Percentiles rank a stretch among this genome's conserved stretches.
Conservation (phyloP, 768 basidiomycete species). For the Cubamyces sp. region DNA sequence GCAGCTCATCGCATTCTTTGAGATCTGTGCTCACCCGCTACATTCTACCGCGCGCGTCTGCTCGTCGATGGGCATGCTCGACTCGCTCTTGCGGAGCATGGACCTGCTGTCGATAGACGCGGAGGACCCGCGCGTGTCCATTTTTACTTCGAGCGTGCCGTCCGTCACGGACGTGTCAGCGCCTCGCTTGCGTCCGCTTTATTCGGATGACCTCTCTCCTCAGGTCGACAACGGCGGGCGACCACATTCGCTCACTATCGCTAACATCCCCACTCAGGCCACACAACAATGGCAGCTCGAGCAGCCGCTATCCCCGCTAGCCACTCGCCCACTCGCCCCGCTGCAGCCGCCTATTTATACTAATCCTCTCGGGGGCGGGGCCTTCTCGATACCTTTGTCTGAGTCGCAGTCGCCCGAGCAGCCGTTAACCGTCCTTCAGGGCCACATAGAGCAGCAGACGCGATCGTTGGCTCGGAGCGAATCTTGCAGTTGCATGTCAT, state of each 20-base stretch:
- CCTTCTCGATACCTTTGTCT: background rate
- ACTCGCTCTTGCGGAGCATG: slow-evolving; percentile 62
- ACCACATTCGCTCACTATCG: background rate
- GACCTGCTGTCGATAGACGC: slow-evolving; percentile 56
- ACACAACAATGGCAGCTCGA: slow-evolving; percentile 3
- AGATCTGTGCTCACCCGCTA: slow-evolving; percentile 68
- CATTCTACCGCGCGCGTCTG: slow-evolving; percentile 56
- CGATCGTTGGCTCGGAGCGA: background rate
- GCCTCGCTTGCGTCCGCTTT: background rate
- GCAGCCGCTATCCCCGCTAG: background rate
- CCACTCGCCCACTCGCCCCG: background rate
- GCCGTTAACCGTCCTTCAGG: background rate
- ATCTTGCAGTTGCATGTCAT: slow-evolving; percentile 35
- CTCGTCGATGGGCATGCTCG: slow-evolving; percentile 64
- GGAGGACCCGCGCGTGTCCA: slow-evolving; percentile 47
- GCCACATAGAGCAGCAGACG: background rate
- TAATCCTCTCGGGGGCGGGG: background rate
- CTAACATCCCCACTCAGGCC: background rate
- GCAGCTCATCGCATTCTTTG: slow-evolving; percentile 73
- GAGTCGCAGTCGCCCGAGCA: background rate
- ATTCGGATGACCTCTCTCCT: background rate
- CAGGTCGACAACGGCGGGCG: background rate
- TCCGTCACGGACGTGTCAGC: slow-evolving; percentile 12
- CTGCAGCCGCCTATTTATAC: background rate
- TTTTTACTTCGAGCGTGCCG: slow-evolving; percentile 23